These are phyloP conservation scores for Pisolithus sp. DNA, from an alignment of 768 basidiomycete species.

Conservation along the genomic window DNA sequence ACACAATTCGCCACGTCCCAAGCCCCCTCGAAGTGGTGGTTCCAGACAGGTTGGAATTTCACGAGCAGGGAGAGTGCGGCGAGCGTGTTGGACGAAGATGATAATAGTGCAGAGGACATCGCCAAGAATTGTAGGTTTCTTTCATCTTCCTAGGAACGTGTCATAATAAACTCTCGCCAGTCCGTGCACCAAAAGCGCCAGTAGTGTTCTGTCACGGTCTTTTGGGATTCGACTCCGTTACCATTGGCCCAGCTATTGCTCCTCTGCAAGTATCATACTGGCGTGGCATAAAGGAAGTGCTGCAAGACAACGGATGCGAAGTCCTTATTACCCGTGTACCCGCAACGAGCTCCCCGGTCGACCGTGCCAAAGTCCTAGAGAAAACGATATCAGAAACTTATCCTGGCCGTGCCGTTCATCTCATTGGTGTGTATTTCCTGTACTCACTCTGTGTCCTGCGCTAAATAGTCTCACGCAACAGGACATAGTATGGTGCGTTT, in stretches of 20 bases:
- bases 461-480: slow-evolving; percentile 14
- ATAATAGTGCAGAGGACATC: slow-evolving; percentile 44
- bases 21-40: slow-evolving; percentile 42
- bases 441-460: neutral
- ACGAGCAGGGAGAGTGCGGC: slow-evolving; percentile 38
- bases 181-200: slow-evolving; percentile 74
- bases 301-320: slow-evolving; percentile 82
- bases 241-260: slow-evolving; percentile 68
- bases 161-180: slow-evolving; percentile 30
- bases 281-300: slow-evolving; percentile 92
- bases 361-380: slow-evolving; percentile 88
- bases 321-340: slow-evolving; percentile 93
- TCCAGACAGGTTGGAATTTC: slow-evolving; percentile 32
- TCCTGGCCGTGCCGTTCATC: slow-evolving; percentile 78
- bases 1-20: slow-evolving; percentile 21
- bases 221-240: slow-evolving; percentile 82
- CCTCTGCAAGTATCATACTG: slow-evolving; percentile 89
- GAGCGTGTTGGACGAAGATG: slow-evolving; percentile 44
- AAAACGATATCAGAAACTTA: slow-evolving; percentile 73
- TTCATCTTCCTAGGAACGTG: neutral
- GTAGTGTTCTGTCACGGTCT: slow-evolving; percentile 95
- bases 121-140: slow-evolving; percentile 53
- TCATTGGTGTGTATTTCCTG: slow-evolving; percentile 51
- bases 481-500: slow-evolving; percentile 71
- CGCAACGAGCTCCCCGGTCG: slow-evolving; percentile 81